Evolutionary conservation across 2,329 filamentous ascomycete genomes (phyloP).

Genomic region (Colletotrichum liriopes): DNA sequence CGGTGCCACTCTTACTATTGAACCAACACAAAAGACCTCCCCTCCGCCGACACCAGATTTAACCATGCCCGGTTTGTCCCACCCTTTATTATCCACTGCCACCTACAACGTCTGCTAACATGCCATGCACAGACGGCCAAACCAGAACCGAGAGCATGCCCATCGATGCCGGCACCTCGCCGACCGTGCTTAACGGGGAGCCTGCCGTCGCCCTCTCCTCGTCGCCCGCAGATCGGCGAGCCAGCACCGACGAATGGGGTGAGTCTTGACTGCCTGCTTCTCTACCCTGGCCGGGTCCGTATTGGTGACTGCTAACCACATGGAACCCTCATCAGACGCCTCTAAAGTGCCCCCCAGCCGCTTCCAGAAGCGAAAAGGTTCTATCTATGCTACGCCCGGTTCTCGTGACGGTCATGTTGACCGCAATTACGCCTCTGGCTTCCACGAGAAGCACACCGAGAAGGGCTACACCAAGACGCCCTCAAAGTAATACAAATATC

Average conservation of each 20-base stretch:
- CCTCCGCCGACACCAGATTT: not conserved
- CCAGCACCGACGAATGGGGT: conserved; percentile 67
- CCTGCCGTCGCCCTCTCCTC: conserved; percentile 26
- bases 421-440: conserved; percentile 71
- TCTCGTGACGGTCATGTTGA: conserved; percentile 77
- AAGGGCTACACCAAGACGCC: conserved; percentile 60
- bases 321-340: conserved; percentile 63
- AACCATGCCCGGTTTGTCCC: conserved; percentile 29
- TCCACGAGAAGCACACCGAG: conserved; percentile 73
- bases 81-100: no score
- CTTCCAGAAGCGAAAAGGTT: conserved; percentile 80
- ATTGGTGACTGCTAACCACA: conserved; percentile 25
- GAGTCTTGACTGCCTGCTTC: conserved; percentile 44
- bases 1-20: not conserved
- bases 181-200: conserved; percentile 17
- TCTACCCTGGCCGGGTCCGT: not conserved
- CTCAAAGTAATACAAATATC: conserved; percentile 10
- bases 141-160: conserved; percentile 24
- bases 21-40: not conserved
- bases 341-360: conserved; percentile 77
- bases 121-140: conserved; percentile 21
- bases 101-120: not conserved
- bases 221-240: conserved; percentile 52
- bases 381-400: conserved; percentile 76
- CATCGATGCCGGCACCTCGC: conserved; percentile 17